phyloP scores from a whole-genome alignment of 345 rosid species.

The Lenwebbia sp. region DNA sequence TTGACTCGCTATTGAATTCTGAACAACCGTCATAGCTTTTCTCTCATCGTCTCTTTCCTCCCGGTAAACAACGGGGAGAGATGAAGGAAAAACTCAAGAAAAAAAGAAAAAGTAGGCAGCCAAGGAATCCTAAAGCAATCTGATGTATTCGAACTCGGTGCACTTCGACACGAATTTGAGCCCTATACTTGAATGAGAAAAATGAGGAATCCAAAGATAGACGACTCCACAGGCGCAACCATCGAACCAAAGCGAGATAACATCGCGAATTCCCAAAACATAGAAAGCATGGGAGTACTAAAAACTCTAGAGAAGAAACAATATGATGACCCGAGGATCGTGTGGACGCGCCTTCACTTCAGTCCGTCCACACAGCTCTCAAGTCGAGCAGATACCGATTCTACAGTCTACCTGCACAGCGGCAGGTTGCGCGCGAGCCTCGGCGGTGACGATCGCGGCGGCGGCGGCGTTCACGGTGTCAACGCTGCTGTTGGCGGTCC shows the following conservation, averaged over 20 bases:
- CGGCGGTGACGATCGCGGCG: slow-evolving; percentile 82
- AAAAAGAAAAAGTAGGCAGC: not conserved
- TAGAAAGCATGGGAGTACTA: not conserved
- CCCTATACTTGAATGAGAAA: not conserved
- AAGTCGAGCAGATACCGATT: not conserved
- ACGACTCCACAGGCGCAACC: not conserved
- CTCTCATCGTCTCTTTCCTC: not conserved
- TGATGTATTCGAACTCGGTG: not conserved
- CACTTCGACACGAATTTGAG: not conserved
- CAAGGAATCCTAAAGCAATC: not conserved
- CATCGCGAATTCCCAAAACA: not conserved
- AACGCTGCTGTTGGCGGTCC: slow-evolving; percentile 43
- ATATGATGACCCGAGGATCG: not conserved
- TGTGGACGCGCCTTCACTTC: not conserved
- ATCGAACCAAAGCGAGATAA: not conserved
- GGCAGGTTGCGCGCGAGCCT: slow-evolving; percentile 71
- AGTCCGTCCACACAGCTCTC: not conserved
- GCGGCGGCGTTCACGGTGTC: slow-evolving; percentile 94
- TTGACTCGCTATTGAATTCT: not conserved
- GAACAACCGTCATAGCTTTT: not conserved
- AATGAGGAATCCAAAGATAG: not conserved
- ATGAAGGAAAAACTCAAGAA: not conserved
- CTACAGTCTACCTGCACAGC: slow-evolving; percentile 31
- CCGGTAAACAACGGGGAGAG: not conserved
- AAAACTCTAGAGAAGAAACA: not conserved